phyloP scores from a whole-genome alignment of 257 asterid species.

The Petunia secreta region DNA sequence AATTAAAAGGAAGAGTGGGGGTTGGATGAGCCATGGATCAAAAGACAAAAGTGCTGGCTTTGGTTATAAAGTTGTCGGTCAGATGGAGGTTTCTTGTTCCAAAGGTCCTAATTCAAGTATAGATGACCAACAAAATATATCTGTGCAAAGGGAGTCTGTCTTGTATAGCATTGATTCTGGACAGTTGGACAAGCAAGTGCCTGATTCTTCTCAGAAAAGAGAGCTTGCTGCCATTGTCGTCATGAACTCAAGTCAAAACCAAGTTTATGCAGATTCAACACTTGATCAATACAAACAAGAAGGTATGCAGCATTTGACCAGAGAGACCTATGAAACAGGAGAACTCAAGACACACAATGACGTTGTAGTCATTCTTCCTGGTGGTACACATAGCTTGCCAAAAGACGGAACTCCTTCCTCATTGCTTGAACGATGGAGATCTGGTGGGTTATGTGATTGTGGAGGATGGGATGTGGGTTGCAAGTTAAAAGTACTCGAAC shows the following conservation, averaged over 20 bases:
- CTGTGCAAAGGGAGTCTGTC: conserved; percentile 60
- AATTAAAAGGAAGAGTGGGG: conserved; percentile 68
- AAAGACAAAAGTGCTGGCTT: conserved; percentile 62
- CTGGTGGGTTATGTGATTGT: conserved; percentile 91
- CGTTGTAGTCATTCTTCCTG: conserved; percentile 71
- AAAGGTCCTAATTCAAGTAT: conserved; percentile 30
- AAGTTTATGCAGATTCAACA: conserved; percentile 25
- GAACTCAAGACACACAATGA: conserved; percentile 34
- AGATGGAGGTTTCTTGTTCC: conserved; percentile 67
- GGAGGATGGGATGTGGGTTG: conserved; percentile 99
- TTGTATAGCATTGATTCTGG: conserved; percentile 55
- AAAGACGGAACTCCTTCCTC: conserved; percentile 71
- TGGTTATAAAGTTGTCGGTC: conserved; percentile 65
- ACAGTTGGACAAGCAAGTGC: conserved; percentile 49
- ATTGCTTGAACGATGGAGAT: conserved; percentile 74
- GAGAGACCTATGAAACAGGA: conserved; percentile 23
- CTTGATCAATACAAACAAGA: conserved; percentile 27
- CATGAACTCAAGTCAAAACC: conserved; percentile 38
- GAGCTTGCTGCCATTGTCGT: conserved; percentile 81
- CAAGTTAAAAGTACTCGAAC: conserved; percentile 72
- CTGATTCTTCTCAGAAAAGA: conserved; percentile 47
- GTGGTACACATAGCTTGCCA: conserved; percentile 72
- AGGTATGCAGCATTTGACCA: conserved; percentile 27
- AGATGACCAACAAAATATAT: conserved; percentile 30
- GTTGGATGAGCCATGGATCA: conserved; percentile 81